Conservation (phyloP, 2,329 filamentous ascomycete species). For the Graphilbum ipis-grandicollis region DNA sequence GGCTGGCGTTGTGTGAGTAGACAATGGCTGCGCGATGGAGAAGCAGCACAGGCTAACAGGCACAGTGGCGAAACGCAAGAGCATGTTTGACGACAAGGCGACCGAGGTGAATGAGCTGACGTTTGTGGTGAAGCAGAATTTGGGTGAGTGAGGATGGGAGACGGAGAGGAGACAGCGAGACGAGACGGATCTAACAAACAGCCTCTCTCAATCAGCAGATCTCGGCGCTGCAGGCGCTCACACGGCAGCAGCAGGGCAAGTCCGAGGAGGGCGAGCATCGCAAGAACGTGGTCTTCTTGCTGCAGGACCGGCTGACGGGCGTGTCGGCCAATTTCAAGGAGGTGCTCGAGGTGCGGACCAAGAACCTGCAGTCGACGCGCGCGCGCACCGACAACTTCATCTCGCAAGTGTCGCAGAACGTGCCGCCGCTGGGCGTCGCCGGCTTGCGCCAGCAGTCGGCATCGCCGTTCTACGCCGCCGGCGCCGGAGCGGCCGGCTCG, state of each 20-base stretch:
- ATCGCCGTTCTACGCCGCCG: slow-evolving; percentile 78
- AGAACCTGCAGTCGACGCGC: slow-evolving; percentile 90
- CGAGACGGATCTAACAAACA: slow-evolving; percentile 5
- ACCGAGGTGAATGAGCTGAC: slow-evolving; percentile 96
- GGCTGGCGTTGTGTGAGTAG: slow-evolving; percentile 49
- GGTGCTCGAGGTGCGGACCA: slow-evolving; percentile 85
- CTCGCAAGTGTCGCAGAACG: slow-evolving; percentile 66
- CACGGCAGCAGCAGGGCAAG: slow-evolving; percentile 54
- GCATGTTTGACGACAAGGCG: slow-evolving; percentile 89
- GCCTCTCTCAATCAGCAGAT: slow-evolving; percentile 65
- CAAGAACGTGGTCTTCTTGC: slow-evolving; percentile 84
- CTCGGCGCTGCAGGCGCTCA: slow-evolving; percentile 59
- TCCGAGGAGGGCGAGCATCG: slow-evolving; percentile 81
- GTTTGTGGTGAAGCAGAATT: slow-evolving; percentile 38
- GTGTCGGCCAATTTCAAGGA: slow-evolving; percentile 95
- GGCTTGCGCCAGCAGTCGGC: slow-evolving; percentile 35
- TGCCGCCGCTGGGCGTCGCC: slow-evolving; percentile 29
- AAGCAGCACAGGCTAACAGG: not conserved
- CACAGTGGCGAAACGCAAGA: slow-evolving; percentile 73
- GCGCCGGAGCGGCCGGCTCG: too few relatives aligned
- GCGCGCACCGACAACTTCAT: slow-evolving; percentile 95
- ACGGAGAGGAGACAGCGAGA: not conserved
- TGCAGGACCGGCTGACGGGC: slow-evolving; percentile 83
- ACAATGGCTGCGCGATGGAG: not conserved
- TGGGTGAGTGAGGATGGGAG: slow-evolving; percentile 2